Evolutionary conservation across 2,329 filamentous ascomycete genomes (phyloP), one percentile per base, ranked within the genome.

Genomic region (Penicillium sp.): DNA sequence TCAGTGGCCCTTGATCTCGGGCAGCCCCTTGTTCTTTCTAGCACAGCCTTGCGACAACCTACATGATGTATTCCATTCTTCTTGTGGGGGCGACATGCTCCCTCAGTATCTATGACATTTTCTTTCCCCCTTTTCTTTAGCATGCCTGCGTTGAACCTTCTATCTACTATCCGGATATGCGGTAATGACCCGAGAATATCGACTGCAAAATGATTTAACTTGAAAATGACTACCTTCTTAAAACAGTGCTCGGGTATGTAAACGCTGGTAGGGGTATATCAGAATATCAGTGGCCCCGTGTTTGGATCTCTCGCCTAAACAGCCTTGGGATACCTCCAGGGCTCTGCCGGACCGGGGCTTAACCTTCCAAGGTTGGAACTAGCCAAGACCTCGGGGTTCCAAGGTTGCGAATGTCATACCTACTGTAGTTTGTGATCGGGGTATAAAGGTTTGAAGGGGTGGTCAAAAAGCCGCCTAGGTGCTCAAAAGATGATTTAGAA

Each of bases 1-100:
- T 77, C 46, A 73, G 62, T 58, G 65, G 71, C 55, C 61, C 65
- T 31, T 75, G 21, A 47, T 39, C 13, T 5, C 13, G 36, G 29
- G 21, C 29, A 16, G 29, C 29, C 24, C 24, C 42, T 45, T 39
- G 13, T 42, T 52, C 29, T 43, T 52, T 55, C 43, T 44, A 47
- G 47, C 53, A 47, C 44, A 47, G 53, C 49, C 49, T 55, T 43
- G 38, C 36, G 16, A 22, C 32, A 43, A 27, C 43, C 24, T 43
- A 40, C 32, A 16, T 36, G 46, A 49, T 54, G 52, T 50, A 50
- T 32, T 54, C 40, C 42, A 52, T 24, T 49, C 22, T 40, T n/a
- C 24, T 34, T 64, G 13, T 47, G 54, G 53, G 53, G 36, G 18
- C 29, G 32, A 47, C 36, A 34, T 21, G 31, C 39, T 45, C 40